Percentiles rank a stretch among this genome's conserved stretches.
phyloP scores from a whole-genome alignment of 768 basidiomycete species.

The Pleurotus platypus region DNA sequence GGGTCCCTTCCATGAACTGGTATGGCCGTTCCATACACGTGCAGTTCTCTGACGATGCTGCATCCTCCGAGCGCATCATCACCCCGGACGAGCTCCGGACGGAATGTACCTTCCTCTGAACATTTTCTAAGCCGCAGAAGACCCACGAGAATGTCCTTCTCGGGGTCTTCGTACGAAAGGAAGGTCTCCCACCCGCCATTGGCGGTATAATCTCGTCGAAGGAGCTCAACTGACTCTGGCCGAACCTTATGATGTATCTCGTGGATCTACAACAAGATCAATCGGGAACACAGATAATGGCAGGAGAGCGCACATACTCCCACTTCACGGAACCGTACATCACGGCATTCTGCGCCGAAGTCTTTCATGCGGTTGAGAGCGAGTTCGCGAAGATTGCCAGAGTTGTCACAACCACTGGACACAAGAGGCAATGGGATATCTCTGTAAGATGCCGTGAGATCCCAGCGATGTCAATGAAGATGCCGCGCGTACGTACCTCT shows the following conservation, averaged over 20 bases:
- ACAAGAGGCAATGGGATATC: constrained; percentile 98
- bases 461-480: neutral
- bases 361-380: constrained; percentile 98
- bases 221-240: constrained; percentile 91
- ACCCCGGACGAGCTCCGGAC: constrained; percentile 80
- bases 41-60: constrained; percentile 92
- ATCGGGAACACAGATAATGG: constrained; percentile 8
- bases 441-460: constrained; percentile 33
- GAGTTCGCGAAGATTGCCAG: constrained; percentile 93
- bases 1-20: constrained; percentile 97
- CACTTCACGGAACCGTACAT: constrained; percentile 97
- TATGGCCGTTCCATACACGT: constrained; percentile 97
- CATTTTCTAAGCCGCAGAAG: constrained; percentile 90
- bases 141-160: constrained; percentile 93
- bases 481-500: constrained; percentile 52
- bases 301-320: constrained; percentile 57
- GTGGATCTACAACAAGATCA: constrained; percentile 62
- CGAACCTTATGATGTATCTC: constrained; percentile 98
- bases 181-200: constrained; percentile 99
- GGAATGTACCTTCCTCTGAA: constrained; percentile 94
- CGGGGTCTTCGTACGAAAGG: constrained; percentile 97
- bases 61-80: constrained; percentile 74
- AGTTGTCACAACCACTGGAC: constrained; percentile 95
- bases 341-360: constrained; percentile 95
- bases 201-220: constrained; percentile 92